Conservation (phyloP, 371 early-diverging fungal species). For the Dichotomocladium elegans region DNA sequence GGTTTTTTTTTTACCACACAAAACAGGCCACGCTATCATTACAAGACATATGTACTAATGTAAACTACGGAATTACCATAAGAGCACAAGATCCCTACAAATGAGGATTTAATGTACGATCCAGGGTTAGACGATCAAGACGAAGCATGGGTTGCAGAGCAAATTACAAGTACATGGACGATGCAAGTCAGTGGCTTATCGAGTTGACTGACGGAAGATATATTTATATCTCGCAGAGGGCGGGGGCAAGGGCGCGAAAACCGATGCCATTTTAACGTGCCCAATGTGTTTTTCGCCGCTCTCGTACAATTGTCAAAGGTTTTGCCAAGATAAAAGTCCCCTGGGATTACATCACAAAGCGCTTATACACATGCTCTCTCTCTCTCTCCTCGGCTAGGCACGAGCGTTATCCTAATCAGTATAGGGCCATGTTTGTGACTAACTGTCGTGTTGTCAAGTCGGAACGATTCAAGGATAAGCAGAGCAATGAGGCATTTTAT, state of each 20-base stretch:
- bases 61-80: not conserved
- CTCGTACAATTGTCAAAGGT: conserved; percentile 69
- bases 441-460: conserved; percentile 48
- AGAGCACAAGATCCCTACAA: conserved; percentile 18
- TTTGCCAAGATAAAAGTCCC: not conserved
- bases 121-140: conserved; percentile 55
- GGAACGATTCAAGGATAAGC: conserved; percentile 22
- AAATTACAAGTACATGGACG: conserved; percentile 38
- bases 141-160: conserved; percentile 53
- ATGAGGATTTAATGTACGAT: conserved; percentile 57
- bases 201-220: not conserved
- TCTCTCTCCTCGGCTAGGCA: conserved; percentile 53
- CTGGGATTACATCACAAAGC: not conserved
- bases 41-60: too few relatives aligned
- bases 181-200: not conserved
- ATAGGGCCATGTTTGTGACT: conserved; percentile 71
- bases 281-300: conserved; percentile 64
- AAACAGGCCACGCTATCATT: not conserved
- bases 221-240: not conserved
- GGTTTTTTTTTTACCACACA: not conserved
- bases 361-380: not conserved
- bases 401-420: conserved; percentile 58
- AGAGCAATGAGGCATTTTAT: conserved; percentile 42
- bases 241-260: conserved; percentile 18
- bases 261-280: conserved; percentile 65